Conservation (phyloP, 371 early-diverging fungal genomes). For the Syncephalastrum contaminatum region DNA sequence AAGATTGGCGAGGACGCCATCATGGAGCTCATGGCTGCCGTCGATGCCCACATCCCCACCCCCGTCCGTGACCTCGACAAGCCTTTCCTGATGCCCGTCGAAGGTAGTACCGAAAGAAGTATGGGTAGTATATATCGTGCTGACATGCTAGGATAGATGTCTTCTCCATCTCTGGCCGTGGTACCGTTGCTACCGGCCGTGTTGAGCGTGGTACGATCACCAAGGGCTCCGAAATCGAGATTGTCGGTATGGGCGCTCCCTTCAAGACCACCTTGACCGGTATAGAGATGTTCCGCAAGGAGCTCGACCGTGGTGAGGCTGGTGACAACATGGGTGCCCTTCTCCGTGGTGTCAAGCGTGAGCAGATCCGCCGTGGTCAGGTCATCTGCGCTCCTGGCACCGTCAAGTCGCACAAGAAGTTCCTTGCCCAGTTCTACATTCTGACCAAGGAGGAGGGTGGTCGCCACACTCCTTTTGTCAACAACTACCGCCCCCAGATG, state of each 20-base stretch:
- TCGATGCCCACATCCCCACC: constrained; percentile 92
- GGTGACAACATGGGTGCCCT: constrained; percentile 98
- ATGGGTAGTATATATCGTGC: constrained; percentile 1
- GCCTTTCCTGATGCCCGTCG: constrained; percentile 98
- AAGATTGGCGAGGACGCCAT: constrained; percentile 91
- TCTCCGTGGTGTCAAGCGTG: constrained; percentile 96
- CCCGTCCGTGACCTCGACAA: constrained; percentile 95
- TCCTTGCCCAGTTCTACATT: constrained; percentile 89
- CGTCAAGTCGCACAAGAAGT: constrained; percentile 92
- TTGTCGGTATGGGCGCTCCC: constrained; percentile 91
- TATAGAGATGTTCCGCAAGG: constrained; percentile 99
- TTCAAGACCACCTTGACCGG: constrained; percentile 93
- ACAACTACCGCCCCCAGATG: constrained; percentile 97
- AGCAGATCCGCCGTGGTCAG: constrained; percentile 93
- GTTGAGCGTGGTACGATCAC: constrained; percentile 95
- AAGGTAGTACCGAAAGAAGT: constrained; percentile 47
- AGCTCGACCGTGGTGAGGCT: constrained; percentile 95
- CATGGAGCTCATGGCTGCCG: constrained; percentile 90
- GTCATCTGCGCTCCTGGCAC: constrained; percentile 92
- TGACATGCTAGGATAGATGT: constrained; percentile 61
- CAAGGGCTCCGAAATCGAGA: constrained; percentile 95
- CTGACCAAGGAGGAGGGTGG: constrained; percentile 98
- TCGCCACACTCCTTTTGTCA: constrained; percentile 95
- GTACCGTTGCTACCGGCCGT: constrained; percentile 97
- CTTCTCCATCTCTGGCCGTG: constrained; percentile 98